A percentile compares a stretch with the other conserved stretches of the same genome.
phyloP scores from a whole-genome alignment of 176 grass and related monocot species.

The Hsuehochloa calcarea region DNA sequence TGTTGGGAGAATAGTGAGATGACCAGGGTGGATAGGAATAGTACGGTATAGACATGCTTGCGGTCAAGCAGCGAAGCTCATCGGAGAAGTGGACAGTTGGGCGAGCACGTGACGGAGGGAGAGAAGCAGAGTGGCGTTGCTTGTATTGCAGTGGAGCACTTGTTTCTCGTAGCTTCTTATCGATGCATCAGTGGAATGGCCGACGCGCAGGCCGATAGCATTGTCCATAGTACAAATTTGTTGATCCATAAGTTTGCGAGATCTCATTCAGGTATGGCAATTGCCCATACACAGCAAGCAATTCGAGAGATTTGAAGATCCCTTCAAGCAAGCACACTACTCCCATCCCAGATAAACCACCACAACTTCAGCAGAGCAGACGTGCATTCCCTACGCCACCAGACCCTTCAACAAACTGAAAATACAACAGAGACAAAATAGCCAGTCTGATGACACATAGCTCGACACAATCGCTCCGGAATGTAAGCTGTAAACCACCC shows the following conservation, averaged over 20 bases:
- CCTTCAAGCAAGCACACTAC: background rate
- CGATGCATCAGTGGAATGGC: too few species aligned
- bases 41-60: background rate
- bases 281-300: background rate
- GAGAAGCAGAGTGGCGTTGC: too few species aligned
- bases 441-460: background rate
- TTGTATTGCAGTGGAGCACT: too few species aligned
- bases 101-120: too few species aligned
- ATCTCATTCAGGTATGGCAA: background rate
- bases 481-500: background rate
- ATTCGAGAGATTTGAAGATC: background rate
- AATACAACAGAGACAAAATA: background rate
- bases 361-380: background rate
- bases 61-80: background rate
- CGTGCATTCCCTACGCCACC: background rate
- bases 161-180: too few species aligned
- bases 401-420: background rate
- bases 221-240: background rate
- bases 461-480: too few species aligned
- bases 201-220: rapidly evolving
- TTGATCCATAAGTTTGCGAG: background rate
- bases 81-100: background rate
- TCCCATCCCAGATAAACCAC: background rate
- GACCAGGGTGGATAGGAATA: background rate
- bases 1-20: background rate